Evolutionary conservation across 495 filamentous ascomycete genomes (phyloP), one percentile per base, ranked within the genome.

Genomic region (Penicillium salamii): DNA sequence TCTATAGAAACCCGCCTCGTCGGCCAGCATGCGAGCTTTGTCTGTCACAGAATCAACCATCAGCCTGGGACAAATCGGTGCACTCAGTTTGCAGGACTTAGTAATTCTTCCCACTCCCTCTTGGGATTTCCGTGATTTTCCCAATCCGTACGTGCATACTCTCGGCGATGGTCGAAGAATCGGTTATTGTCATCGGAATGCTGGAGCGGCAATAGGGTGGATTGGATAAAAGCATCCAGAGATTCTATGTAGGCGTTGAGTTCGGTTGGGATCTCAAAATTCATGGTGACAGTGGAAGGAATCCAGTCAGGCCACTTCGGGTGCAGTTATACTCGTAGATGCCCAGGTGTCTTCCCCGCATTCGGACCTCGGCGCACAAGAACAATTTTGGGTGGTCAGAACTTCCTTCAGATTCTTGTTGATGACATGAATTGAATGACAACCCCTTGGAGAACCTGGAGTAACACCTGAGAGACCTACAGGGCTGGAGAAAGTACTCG

Each of bases 161-260:
- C 80, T 36, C 80, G 76, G 7, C 79, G 70, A 57, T 83, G 74
- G 59, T 84, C 78, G 58, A 84, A 84, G 70, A 83, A 84, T 20
- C 78, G 77, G 20, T 81, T 63, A 49, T 83, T 83, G 47, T 80
- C 78, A 46, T 78, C 51, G 0, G 58, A 48, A 15, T 70, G 54
- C 59, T 81, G 77, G 6, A 84, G 57, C 3, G 78, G 81, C 8
- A 66, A 55, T 45, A 83, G 81, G 24, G 70, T 68, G 6, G 52
- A 49, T n/a, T 71, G 59, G 45, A 83, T 82, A 65, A 84, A 85
- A 4, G 51, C 50, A 63, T 84, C 79, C 17, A 84, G 59, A 5
- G 59, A 58, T 14, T 52, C 20, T 20, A 83, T 46, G 51, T 81
- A 76, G 5, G 66, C 26, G 9, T 67, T 44, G 3, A 83, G 67